These are phyloP conservation scores for Fusarium ambrosium DNA, from an alignment of 2,329 filamentous ascomycete genomes.

Conservation along the genomic window DNA sequence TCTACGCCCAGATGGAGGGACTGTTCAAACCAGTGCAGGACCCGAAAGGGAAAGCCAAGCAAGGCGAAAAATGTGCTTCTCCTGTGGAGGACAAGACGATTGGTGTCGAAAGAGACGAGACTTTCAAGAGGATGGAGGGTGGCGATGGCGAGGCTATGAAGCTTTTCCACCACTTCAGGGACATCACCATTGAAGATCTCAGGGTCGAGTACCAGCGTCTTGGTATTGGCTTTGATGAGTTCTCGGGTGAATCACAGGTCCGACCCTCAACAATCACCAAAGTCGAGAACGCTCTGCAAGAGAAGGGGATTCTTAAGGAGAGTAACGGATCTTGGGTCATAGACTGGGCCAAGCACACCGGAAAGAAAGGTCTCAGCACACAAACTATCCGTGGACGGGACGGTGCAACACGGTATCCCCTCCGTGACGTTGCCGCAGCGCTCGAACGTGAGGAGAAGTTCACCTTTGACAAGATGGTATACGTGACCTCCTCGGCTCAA, in stretches of 20 bases:
- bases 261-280: slow-evolving; percentile 64
- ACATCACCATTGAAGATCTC: slow-evolving; percentile 66
- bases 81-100: slow-evolving; percentile 50
- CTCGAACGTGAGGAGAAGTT: slow-evolving; percentile 70
- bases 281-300: slow-evolving; percentile 70
- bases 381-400: slow-evolving; percentile 73
- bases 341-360: slow-evolving; percentile 78
- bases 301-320: slow-evolving; percentile 71
- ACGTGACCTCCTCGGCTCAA: slow-evolving; percentile 79
- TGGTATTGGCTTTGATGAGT: slow-evolving; percentile 68
- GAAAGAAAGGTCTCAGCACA: slow-evolving; percentile 74
- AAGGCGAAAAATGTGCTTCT: slow-evolving; percentile 53
- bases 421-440: slow-evolving; percentile 78
- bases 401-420: slow-evolving; percentile 64
- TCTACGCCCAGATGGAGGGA: slow-evolving; percentile 75
- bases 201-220: slow-evolving; percentile 65
- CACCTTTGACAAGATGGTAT: slow-evolving; percentile 82
- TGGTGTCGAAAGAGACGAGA: slow-evolving; percentile 64
- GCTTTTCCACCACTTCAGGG: slow-evolving; percentile 66
- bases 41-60: slow-evolving; percentile 62
- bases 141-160: slow-evolving; percentile 64
- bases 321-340: slow-evolving; percentile 76
- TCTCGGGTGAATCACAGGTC: slow-evolving; percentile 75
- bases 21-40: slow-evolving; percentile 74
- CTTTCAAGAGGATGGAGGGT: slow-evolving; percentile 69